Conservation (phyloP, 345 rosid genomes). For the Orychophragmus violaceus region DNA sequence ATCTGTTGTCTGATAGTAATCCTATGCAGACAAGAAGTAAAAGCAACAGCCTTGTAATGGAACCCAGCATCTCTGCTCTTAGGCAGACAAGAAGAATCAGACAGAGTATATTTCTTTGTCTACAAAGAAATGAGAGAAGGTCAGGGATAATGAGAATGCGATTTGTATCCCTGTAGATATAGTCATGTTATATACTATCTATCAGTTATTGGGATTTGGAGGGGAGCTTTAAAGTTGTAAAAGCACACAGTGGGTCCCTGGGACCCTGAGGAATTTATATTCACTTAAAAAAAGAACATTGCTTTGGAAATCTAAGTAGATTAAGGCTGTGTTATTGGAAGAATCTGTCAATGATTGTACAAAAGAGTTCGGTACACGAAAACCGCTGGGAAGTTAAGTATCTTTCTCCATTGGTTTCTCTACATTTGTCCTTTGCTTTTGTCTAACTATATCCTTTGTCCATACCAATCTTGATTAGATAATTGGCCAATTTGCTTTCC, state of each 20-base stretch:
- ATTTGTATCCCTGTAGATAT: slow-evolving; percentile 47
- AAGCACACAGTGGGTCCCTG: slow-evolving; percentile 52
- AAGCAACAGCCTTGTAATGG: slow-evolving; percentile 37
- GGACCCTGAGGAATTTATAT: slow-evolving; percentile 42
- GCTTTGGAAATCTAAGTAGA: slow-evolving; percentile 52
- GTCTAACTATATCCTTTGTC: slow-evolving; percentile 23
- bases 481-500: background rate
- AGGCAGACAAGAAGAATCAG: slow-evolving; percentile 39
- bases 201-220: slow-evolving; percentile 44
- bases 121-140: slow-evolving; percentile 36
- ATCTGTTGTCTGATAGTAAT: slow-evolving; percentile 43
- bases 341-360: slow-evolving; percentile 67
- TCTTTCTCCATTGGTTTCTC: slow-evolving; percentile 46
- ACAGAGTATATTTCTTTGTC: slow-evolving; percentile 33
- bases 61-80: slow-evolving; percentile 39
- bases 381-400: slow-evolving; percentile 70
- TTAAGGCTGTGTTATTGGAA: slow-evolving; percentile 63
- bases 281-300: slow-evolving; percentile 54
- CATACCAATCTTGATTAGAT: slow-evolving; percentile 5
- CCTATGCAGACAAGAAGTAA: slow-evolving; percentile 49
- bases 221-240: slow-evolving; percentile 52
- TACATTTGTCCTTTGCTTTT: slow-evolving; percentile 46
- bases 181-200: slow-evolving; percentile 44
- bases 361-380: slow-evolving; percentile 42
- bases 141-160: slow-evolving; percentile 28